These are phyloP conservation scores for Thymus quinquecostatus DNA, from an alignment of 257 asterid species.

Conservation along the genomic window DNA sequence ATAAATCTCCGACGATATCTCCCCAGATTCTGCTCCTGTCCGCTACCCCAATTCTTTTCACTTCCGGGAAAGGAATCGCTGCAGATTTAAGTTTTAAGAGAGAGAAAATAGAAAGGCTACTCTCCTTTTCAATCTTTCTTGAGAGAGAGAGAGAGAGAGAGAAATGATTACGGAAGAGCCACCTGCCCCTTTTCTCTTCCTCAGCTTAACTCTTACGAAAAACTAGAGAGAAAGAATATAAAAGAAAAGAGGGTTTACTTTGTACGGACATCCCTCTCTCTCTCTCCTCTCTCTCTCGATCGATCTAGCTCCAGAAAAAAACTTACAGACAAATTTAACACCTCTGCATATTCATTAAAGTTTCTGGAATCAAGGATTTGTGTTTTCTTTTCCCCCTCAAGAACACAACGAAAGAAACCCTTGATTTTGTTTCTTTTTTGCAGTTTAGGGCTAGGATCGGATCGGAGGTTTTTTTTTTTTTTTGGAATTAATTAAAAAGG, in stretches of 20 bases:
- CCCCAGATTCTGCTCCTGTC: constrained; percentile 33
- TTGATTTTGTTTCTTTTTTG: neutral
- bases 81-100: neutral
- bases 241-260: neutral
- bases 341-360: constrained; percentile 18
- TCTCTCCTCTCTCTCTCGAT: neutral
- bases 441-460: neutral
- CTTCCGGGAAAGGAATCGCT: neutral
- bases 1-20: constrained; percentile 35
- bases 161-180: constrained; percentile 27
- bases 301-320: neutral
- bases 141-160: constrained; percentile 24
- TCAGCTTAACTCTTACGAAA: constrained; percentile 38
- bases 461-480: neutral
- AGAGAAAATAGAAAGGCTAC: neutral
- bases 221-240: constrained; percentile 28
- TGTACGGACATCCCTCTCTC: constrained; percentile 21
- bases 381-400: too few relatives aligned
- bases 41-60: neutral
- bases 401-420: too few relatives aligned
- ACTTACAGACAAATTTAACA: neutral
- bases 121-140: too few relatives aligned
- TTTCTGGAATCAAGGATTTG: neutral
- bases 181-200: constrained; percentile 37
- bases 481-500: neutral